Evolutionary conservation across 139 green algal species (phyloP).

Genomic region (Yamagishiella unicocca): DNA sequence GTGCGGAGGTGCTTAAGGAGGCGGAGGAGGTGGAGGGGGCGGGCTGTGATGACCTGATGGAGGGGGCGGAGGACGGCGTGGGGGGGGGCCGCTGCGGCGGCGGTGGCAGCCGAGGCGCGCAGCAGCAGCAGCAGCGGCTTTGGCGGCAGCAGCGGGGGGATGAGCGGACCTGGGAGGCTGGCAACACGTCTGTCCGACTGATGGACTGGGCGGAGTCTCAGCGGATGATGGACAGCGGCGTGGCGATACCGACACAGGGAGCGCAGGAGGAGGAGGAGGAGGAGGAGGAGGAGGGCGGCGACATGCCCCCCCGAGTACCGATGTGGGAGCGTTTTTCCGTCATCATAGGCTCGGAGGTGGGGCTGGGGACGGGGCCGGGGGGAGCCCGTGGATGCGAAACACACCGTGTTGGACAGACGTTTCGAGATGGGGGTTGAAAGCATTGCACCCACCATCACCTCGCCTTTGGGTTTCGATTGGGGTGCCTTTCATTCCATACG

Average conservation of each 20-base stretch:
- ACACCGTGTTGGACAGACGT: too few relatives aligned
- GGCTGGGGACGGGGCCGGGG: too few relatives aligned
- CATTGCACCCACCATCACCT: too few relatives aligned
- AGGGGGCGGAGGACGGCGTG: background rate
- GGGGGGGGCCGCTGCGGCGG: background rate
- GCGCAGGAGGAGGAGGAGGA: background rate
- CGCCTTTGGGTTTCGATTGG: too few relatives aligned
- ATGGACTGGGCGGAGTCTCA: slow-evolving; percentile 68
- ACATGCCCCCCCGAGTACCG: slow-evolving; percentile 51
- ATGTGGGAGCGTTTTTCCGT: slow-evolving; percentile 66
- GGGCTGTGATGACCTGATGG: slow-evolving; percentile 43
- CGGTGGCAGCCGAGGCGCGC: background rate
- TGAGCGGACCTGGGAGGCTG: slow-evolving; percentile 58
- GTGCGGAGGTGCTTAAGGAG: slow-evolving; percentile 67
- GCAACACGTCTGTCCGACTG: slow-evolving; percentile 71
- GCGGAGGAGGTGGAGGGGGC: slow-evolving; percentile 64
- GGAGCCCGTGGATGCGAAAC: too few relatives aligned
- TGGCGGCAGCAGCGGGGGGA: too few relatives aligned
- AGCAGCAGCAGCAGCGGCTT: background rate
- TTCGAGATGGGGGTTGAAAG: too few relatives aligned
- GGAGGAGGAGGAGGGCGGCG: background rate
- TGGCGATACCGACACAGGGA: background rate
- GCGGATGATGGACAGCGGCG: slow-evolving; percentile 9
- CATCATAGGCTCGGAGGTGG: slow-evolving; percentile 76
- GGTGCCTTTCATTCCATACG: too few relatives aligned